phyloP scores from a whole-genome alignment of 2,329 filamentous ascomycete species.

The Pleomassaria siparia region DNA sequence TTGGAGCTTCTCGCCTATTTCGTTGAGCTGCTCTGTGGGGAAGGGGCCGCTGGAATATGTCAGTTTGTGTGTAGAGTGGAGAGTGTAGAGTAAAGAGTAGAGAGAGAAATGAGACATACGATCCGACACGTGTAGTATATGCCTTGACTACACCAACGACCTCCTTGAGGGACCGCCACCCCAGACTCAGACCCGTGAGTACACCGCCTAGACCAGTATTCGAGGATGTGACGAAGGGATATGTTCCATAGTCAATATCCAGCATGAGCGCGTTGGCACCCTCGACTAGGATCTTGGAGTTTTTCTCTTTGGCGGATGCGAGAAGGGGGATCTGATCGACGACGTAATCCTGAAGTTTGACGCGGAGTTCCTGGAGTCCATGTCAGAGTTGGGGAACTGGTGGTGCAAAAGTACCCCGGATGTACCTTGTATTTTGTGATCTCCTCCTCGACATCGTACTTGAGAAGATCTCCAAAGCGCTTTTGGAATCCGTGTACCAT shows the following conservation, averaged over 20 bases:
- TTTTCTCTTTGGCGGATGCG: conserved; percentile 59
- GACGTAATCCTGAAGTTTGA: conserved; percentile 60
- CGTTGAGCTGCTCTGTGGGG: conserved; percentile 65
- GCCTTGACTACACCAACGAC: conserved; percentile 69
- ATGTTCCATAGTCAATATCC: conserved; percentile 60
- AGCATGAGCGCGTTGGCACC: conserved; percentile 70
- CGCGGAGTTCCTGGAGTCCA: conserved; percentile 51
- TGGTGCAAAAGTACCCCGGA: neutral
- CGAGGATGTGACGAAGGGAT: conserved; percentile 63
- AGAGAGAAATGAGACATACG: conserved; percentile 24
- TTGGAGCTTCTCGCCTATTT: conserved; percentile 59
- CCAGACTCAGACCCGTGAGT: conserved; percentile 63
- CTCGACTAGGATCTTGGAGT: conserved; percentile 66
- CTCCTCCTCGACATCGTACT: conserved; percentile 72
- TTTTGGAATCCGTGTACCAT: conserved; percentile 66
- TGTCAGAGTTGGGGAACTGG: conserved; percentile 2
- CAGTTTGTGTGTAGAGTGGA: conserved; percentile 3
- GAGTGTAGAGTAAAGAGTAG: neutral
- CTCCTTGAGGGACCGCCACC: conserved; percentile 62
- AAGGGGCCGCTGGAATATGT: conserved; percentile 60
- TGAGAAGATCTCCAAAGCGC: conserved; percentile 66
- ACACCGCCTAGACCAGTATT: conserved; percentile 63
- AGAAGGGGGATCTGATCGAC: conserved; percentile 70
- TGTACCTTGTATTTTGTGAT: conserved; percentile 60
- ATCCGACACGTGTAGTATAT: conserved; percentile 63